A percentile compares a stretch with the other conserved stretches of the same genome.
Evolutionary conservation across 805 yeast species (phyloP).

Genomic region (Kodamaea kaohsiungensis): DNA sequence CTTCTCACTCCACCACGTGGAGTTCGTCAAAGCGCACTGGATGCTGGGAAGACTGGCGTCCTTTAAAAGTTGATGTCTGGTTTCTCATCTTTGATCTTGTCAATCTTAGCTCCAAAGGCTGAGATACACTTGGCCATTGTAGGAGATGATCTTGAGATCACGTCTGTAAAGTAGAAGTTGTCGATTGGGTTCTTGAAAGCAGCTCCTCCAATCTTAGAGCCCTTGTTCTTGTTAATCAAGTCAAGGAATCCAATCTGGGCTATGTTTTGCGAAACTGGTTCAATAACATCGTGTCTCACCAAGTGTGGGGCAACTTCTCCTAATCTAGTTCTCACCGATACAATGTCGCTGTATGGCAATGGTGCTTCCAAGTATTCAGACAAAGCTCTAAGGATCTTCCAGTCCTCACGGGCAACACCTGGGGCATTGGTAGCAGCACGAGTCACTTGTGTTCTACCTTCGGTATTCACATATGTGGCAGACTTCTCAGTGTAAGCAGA

Average conservation of each 20-base stretch:
- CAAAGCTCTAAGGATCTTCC: conserved; percentile 83
- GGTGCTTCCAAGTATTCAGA: conserved; percentile 72
- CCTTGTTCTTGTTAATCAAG: conserved; percentile 37
- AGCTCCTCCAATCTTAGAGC: conserved; percentile 41
- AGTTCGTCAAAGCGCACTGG: neutral
- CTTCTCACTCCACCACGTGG: neutral
- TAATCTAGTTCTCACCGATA: conserved; percentile 66
- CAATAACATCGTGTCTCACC: conserved; percentile 71
- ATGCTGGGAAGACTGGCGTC: neutral
- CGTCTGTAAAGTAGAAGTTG: conserved; percentile 87
- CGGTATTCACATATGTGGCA: conserved; percentile 85
- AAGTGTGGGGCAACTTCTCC: conserved; percentile 81
- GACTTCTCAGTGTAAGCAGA: conserved; percentile 87
- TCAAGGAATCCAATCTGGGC: conserved; percentile 58
- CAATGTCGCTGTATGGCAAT: conserved; percentile 74
- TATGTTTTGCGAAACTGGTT: conserved; percentile 60
- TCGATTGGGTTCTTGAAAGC: conserved; percentile 69
- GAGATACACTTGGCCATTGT: conserved; percentile 88
- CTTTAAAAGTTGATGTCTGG: conserved; percentile 39
- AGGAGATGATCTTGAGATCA: conserved; percentile 81
- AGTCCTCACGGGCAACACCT: conserved; percentile 88
- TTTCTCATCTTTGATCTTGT: conserved; percentile 52
- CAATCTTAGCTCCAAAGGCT: conserved; percentile 66
- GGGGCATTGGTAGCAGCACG: conserved; percentile 88
- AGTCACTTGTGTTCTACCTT: conserved; percentile 83